phyloP scores from a whole-genome alignment of 495 filamentous ascomycete genomes.

The Aspergillus sclerotiicarbonarius region DNA sequence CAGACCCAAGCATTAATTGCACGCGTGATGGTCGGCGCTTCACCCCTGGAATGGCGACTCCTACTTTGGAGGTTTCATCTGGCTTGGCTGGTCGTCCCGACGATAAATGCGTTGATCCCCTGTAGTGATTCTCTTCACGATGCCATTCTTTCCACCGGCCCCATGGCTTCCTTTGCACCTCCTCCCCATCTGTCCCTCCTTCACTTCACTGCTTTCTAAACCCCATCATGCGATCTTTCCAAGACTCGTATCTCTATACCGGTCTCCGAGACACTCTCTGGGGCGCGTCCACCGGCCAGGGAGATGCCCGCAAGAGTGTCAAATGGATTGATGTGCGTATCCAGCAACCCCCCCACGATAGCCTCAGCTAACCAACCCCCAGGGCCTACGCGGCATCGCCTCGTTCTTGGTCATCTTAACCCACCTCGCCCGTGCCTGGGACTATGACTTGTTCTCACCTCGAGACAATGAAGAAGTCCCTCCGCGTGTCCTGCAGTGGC shows the following conservation, averaged over 20 bases:
- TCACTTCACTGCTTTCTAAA: neutral
- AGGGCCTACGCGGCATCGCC: constrained; percentile 65
- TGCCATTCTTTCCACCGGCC: neutral
- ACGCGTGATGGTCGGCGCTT: neutral
- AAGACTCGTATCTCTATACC: constrained; percentile 29
- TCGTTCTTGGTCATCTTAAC: constrained; percentile 63
- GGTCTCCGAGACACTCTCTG: constrained; percentile 33
- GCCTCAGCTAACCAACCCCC: constrained; percentile 3
- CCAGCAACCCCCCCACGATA: neutral
- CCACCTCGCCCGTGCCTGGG: constrained; percentile 60
- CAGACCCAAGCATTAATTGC: neutral
- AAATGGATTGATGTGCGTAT: constrained; percentile 68
- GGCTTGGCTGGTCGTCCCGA: neutral
- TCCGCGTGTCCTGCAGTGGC: constrained; percentile 56
- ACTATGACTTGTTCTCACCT: constrained; percentile 57
- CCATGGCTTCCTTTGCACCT: neutral
- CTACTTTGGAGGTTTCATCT: neutral
- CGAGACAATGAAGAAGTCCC: constrained; percentile 42
- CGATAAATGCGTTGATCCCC: neutral
- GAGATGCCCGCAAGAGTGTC: constrained; percentile 53
- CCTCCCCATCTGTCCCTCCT: neutral
- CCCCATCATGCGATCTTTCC: constrained; percentile 25
- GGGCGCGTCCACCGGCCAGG: constrained; percentile 32
- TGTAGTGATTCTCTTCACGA: neutral
- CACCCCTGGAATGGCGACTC: neutral